phyloP scores from a whole-genome alignment of 805 yeast genomes.

The Suhomyces canberraensis region DNA sequence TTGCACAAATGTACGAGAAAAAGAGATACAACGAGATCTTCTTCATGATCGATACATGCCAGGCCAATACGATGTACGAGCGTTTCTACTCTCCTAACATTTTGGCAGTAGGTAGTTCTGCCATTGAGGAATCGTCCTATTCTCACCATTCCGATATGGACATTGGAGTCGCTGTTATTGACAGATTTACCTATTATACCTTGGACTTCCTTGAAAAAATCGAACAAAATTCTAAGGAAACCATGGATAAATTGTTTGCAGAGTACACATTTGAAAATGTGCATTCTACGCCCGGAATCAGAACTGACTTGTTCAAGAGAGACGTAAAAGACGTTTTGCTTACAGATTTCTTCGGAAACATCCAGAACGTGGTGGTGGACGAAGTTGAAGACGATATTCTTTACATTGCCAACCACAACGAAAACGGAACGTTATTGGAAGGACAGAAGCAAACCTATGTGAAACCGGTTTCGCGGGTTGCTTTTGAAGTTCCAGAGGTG shows the following conservation, averaged over 20 bases:
- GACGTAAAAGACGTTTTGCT: conserved; percentile 65
- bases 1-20: conserved; percentile 95
- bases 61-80: conserved; percentile 97
- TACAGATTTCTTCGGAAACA: conserved; percentile 93
- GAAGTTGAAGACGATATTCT: conserved; percentile 49
- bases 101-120: conserved; percentile 88
- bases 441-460: not conserved
- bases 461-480: not conserved
- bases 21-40: conserved; percentile 91
- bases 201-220: conserved; percentile 83
- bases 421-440: conserved; percentile 6
- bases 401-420: conserved; percentile 32
- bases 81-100: conserved; percentile 89
- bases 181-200: conserved; percentile 89
- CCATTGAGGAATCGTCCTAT: conserved; percentile 82
- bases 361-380: conserved; percentile 71
- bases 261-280: conserved; percentile 81
- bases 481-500: not conserved
- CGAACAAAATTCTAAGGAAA: conserved; percentile 67
- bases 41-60: conserved; percentile 98
- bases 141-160: conserved; percentile 95
- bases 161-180: conserved; percentile 96
- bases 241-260: conserved; percentile 81
- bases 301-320: conserved; percentile 73
- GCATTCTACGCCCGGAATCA: conserved; percentile 91